Conservation (phyloP, 2,329 filamentous ascomycete species). For the Exophiala xenobiotica region DNA sequence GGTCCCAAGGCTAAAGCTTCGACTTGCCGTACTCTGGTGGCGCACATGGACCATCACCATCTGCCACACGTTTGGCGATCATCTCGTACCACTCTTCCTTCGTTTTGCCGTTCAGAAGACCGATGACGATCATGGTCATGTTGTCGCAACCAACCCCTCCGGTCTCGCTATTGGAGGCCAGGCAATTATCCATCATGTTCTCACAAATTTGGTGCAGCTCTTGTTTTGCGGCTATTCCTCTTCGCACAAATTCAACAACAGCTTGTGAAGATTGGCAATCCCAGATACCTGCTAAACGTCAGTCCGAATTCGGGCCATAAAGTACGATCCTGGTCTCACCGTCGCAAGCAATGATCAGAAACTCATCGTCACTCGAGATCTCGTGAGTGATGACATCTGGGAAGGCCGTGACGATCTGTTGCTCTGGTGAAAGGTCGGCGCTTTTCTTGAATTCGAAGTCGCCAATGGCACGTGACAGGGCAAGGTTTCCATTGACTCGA, state of each 20-base stretch:
- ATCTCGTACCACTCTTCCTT: constrained; percentile 99
- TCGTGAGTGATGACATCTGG: constrained; percentile 93
- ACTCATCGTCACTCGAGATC: constrained; percentile 89
- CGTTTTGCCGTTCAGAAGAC: constrained; percentile 82
- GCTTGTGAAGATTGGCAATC: constrained; percentile 98
- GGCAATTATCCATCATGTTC: constrained; percentile 99
- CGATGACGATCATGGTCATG: constrained; percentile 96
- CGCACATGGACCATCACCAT: constrained; percentile 95
- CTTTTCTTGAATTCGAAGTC: constrained; percentile 99
- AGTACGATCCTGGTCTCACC: constrained; percentile 55
- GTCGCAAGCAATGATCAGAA: constrained; percentile 88
- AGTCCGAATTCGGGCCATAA: constrained; percentile 3
- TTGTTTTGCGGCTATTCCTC: constrained; percentile 95
- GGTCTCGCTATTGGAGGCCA: constrained; percentile 96
- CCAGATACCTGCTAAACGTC: constrained; percentile 76
- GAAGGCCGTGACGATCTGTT: constrained; percentile 96
- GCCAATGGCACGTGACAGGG: constrained; percentile 92
- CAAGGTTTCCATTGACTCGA: constrained; percentile 95
- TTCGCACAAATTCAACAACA: constrained; percentile 92
- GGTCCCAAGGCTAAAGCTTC: constrained; percentile 44
- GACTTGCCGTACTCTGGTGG: constrained; percentile 98
- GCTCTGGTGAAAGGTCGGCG: constrained; percentile 92
- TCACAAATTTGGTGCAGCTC: constrained; percentile 93
- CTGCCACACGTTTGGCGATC: constrained; percentile 88
- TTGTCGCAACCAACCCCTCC: constrained; percentile 98